Base-by-base conservation (phyloP, 257 asterid genomes). In the Asclepias syriaca region DNA sequence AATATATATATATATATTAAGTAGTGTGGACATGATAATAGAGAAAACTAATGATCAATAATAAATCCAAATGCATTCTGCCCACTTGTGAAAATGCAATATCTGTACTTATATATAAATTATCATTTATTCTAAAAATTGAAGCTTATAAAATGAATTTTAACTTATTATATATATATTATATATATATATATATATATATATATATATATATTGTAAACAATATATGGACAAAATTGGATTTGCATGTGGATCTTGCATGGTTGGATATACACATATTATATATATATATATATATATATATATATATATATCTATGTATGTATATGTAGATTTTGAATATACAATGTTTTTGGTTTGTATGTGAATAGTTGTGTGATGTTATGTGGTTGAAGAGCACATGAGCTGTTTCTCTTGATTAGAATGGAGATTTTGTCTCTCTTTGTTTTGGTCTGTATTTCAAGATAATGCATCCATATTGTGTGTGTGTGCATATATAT, bases 351-450 rank as follows among this genome's bases (percentile, higher is more conserved):
- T 75, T 50, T 66, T 66, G 12, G 49, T 70, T 39, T 70, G n/a
- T 49, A 13, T 3, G 15, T 3, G 4, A 4, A 13, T 50, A 48
- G 21, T 50, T 50, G 6, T 50, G 16, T 50, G 51, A 32, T 53
- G 22, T 59, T 50, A 4, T 14, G 59, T 70, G 71, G 63, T 59
- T 51, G 57, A 68, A 78, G 51, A 69, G 80, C 87, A 83, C 87
- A 83, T 85, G 87, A 75, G 58, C 65, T 83, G 82, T 67, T 67
- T 79, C 71, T 56, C 71, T 74, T 75, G 60, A 83, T 77, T 83
- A 72, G 70, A 72, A 75, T 79, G 75, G 65, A 75, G 75, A 66
- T 72, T 64, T 67, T 83, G 83, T 79, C 76, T 51, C 72, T 63
- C 50, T 67, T 43, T 77, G 51, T 68, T 65, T 68, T 61, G 51